phyloP scores from a whole-genome alignment of 352 stramenopile genomes.

The Pythium diclinum region DNA sequence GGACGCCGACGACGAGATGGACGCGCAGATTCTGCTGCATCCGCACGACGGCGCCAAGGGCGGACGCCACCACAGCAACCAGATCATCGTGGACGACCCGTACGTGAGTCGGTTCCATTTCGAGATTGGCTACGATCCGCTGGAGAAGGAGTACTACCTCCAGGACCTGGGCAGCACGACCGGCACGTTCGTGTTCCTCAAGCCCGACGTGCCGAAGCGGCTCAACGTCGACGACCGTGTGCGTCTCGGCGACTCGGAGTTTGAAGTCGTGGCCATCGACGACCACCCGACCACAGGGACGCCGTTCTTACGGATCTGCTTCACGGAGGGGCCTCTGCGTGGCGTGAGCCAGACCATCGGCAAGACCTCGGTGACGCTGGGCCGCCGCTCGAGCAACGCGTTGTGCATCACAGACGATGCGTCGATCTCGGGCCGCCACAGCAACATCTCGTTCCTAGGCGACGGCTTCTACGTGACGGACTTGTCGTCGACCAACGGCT shows the following conservation, averaged over 20 bases:
- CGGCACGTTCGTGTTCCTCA: slow-evolving; percentile 79
- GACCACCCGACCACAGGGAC: slow-evolving; percentile 59
- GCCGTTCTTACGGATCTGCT: slow-evolving; percentile 72
- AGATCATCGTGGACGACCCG: slow-evolving; percentile 84
- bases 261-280: slow-evolving; percentile 74
- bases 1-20: slow-evolving; percentile 17
- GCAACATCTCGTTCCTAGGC: slow-evolving; percentile 64
- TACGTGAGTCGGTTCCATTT: slow-evolving; percentile 85
- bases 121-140: slow-evolving; percentile 69
- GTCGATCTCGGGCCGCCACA: slow-evolving; percentile 76
- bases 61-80: slow-evolving; percentile 74
- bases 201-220: slow-evolving; percentile 63
- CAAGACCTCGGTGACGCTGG: slow-evolving; percentile 69
- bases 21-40: slow-evolving; percentile 58
- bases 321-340: slow-evolving; percentile 69
- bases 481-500: slow-evolving; percentile 80
- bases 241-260: slow-evolving; percentile 78
- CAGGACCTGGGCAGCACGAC: slow-evolving; percentile 79
- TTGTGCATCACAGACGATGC: slow-evolving; percentile 81
- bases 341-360: slow-evolving; percentile 78
- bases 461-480: slow-evolving; percentile 87
- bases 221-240: slow-evolving; percentile 68
- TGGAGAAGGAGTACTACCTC: slow-evolving; percentile 84
- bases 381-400: slow-evolving; percentile 66
- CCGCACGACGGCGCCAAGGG: slow-evolving; percentile 57